Percentiles rank a stretch among this genome's conserved stretches.
Evolutionary conservation across 768 basidiomycete genomes (phyloP).

Genomic region (Cubamyces sp.): DNA sequence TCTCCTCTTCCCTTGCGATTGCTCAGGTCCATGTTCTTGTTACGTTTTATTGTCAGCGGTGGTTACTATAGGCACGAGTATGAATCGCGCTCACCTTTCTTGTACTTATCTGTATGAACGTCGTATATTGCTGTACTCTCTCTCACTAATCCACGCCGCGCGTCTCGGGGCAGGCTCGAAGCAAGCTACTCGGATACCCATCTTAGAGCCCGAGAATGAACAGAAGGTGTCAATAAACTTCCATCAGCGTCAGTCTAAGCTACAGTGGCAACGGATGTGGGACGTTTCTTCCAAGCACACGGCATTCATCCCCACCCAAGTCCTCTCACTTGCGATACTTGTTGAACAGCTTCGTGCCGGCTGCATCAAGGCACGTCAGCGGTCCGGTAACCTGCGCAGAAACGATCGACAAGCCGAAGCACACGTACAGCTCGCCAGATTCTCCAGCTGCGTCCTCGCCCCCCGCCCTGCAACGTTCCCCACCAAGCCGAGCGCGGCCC

Average conservation of each 20-base stretch:
- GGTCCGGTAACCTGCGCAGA: neutral
- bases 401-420: neutral
- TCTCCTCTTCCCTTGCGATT: neutral
- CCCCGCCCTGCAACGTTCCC: slow-evolving; percentile 60
- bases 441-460: slow-evolving; percentile 42
- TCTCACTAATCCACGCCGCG: slow-evolving; percentile 1
- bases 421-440: slow-evolving; percentile 56
- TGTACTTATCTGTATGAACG: slow-evolving; percentile 14
- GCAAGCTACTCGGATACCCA: neutral
- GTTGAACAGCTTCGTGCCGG: slow-evolving; percentile 49
- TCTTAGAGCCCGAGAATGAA: too few species aligned
- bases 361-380: slow-evolving; percentile 31
- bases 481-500: slow-evolving; percentile 52
- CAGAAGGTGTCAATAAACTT: too few species aligned
- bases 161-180: neutral
- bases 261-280: too few species aligned
- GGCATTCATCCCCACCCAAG: neutral
- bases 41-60: neutral
- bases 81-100: slow-evolving; percentile 5
- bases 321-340: slow-evolving; percentile 36
- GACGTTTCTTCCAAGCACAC: too few species aligned
- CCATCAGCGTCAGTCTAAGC: too few species aligned
- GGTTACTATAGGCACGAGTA: neutral
- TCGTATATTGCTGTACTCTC: slow-evolving; percentile 9
- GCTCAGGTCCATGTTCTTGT: slow-evolving; percentile 1